Percentiles rank a stretch among this genome's conserved stretches.
Evolutionary conservation across 2,329 filamentous ascomycete genomes (phyloP).

Genomic region (Claviceps purpurea): DNA sequence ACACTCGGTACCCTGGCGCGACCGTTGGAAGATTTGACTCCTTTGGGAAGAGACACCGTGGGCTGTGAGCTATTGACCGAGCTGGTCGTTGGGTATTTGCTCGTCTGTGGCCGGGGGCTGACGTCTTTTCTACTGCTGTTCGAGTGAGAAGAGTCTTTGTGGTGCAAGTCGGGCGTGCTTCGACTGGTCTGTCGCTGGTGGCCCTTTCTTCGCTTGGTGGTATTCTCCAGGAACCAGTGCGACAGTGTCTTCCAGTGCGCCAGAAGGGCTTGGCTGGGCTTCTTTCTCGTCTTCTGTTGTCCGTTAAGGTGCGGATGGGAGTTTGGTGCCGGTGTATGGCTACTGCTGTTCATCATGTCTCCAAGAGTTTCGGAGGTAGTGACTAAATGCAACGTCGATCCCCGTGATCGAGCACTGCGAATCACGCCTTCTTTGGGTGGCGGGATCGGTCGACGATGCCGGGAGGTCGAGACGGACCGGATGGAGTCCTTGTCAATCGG

Average conservation of each 20-base stretch:
- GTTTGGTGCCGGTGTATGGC: slow-evolving; percentile 9
- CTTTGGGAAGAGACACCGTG: slow-evolving; percentile 34
- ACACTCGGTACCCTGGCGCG: slow-evolving; percentile 19
- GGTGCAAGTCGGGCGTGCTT: slow-evolving; percentile 46
- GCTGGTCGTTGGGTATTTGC: slow-evolving; percentile 36
- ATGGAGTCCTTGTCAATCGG: slow-evolving; percentile 69
- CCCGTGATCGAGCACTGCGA: slow-evolving; percentile 57
- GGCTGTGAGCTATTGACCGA: slow-evolving; percentile 19
- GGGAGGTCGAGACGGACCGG: slow-evolving; percentile 63
- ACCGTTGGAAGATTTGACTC: slow-evolving; percentile 36
- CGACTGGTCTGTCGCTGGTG: slow-evolving; percentile 38
- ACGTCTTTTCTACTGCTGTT: slow-evolving; percentile 35
- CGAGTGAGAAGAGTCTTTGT: slow-evolving; percentile 28
- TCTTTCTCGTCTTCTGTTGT: slow-evolving; percentile 37
- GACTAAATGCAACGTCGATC: slow-evolving; percentile 78
- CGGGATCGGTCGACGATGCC: slow-evolving; percentile 60
- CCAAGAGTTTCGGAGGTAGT: slow-evolving; percentile 44
- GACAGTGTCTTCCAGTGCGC: slow-evolving; percentile 52
- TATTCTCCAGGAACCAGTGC: slow-evolving; percentile 48
- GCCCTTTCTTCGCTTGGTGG: slow-evolving; percentile 36
- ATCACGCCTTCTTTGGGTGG: slow-evolving; percentile 73
- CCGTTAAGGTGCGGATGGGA: slow-evolving; percentile 12
- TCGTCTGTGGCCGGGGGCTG: slow-evolving; percentile 46
- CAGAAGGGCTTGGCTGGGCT: slow-evolving; percentile 44
- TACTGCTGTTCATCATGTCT: slow-evolving; percentile 4